Evolutionary conservation across 495 filamentous ascomycete genomes (phyloP).

Genomic region (Xylaria curta): DNA sequence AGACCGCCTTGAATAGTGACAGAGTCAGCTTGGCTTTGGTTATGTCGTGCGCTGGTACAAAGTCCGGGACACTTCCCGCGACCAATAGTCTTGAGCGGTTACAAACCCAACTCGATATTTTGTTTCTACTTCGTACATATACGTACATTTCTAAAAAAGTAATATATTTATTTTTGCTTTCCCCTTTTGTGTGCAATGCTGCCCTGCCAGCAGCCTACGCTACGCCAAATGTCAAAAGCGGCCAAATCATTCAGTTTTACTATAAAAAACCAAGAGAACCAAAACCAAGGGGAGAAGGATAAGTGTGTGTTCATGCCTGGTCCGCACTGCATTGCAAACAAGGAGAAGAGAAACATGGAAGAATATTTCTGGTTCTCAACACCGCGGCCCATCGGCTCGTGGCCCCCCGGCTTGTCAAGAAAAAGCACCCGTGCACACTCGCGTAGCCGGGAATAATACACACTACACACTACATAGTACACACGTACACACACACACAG

Average conservation of each 20-base stretch:
- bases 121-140: too few relatives aligned
- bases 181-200: conserved; percentile 4
- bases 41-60: conserved; percentile 5
- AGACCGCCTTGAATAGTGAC: conserved; percentile 31
- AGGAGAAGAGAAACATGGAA: conserved; percentile 7
- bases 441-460: conserved; percentile 14
- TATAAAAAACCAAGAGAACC: too few relatives aligned
- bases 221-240: conserved; percentile 2
- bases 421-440: conserved; percentile 3
- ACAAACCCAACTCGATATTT: conserved; percentile 16
- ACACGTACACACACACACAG: too few relatives aligned
- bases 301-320: neutral
- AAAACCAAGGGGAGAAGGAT: conserved; percentile 1
- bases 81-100: conserved; percentile 19
- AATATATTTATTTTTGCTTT: conserved; percentile 15
- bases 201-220: neutral
- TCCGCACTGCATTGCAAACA: neutral
- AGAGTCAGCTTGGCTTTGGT: conserved; percentile 29
- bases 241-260: conserved; percentile 4
- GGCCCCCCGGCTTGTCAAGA: conserved; percentile 13
- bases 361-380: conserved; percentile 14
- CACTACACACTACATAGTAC: neutral
- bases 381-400: conserved; percentile 20
- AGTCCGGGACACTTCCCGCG: conserved; percentile 18
- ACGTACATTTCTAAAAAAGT: neutral